phyloP scores from a whole-genome alignment of 768 basidiomycete species.

The Boletus barrowsii region DNA sequence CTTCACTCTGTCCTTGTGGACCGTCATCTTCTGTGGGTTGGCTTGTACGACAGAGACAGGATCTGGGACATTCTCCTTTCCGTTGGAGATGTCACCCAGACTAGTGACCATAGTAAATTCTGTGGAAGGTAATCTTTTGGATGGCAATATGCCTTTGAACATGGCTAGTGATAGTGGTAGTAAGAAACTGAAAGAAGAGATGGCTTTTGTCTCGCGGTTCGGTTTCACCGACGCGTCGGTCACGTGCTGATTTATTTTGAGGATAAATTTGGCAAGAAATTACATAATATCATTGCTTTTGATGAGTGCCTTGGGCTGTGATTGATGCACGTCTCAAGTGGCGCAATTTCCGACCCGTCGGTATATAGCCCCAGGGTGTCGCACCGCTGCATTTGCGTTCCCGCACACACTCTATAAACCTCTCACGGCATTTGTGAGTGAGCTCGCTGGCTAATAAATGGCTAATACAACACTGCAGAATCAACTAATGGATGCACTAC shows the following conservation, averaged over 20 bases:
- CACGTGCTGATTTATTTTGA: conserved; percentile 33
- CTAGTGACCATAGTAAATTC: conserved; percentile 73
- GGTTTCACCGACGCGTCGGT: conserved; percentile 28
- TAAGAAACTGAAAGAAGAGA: not conserved
- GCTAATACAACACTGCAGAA: conserved; percentile 12
- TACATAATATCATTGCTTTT: conserved; percentile 16
- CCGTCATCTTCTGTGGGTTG: conserved; percentile 22
- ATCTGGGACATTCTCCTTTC: conserved; percentile 69
- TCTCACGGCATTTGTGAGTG: conserved; percentile 4
- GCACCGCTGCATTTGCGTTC: not conserved
- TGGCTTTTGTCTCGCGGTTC: conserved; percentile 26
- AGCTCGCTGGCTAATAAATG: not conserved
- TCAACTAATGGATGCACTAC: conserved; percentile 14
- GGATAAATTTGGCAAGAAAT: conserved; percentile 6
- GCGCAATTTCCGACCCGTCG: conserved; percentile 31
- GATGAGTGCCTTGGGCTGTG: conserved; percentile 15
- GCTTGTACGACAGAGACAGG: conserved; percentile 33
- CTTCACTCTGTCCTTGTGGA: conserved; percentile 27
- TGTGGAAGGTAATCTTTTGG: conserved; percentile 59
- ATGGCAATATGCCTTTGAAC: conserved; percentile 80
- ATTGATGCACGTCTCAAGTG: conserved; percentile 21
- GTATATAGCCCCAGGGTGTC: conserved; percentile 24
- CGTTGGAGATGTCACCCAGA: conserved; percentile 46
- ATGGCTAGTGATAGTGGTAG: conserved; percentile 35
- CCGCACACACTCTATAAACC: not conserved